Evolutionary conservation across 202 grass and related monocot species (phyloP).

Genomic region (Eragrostis tef): DNA sequence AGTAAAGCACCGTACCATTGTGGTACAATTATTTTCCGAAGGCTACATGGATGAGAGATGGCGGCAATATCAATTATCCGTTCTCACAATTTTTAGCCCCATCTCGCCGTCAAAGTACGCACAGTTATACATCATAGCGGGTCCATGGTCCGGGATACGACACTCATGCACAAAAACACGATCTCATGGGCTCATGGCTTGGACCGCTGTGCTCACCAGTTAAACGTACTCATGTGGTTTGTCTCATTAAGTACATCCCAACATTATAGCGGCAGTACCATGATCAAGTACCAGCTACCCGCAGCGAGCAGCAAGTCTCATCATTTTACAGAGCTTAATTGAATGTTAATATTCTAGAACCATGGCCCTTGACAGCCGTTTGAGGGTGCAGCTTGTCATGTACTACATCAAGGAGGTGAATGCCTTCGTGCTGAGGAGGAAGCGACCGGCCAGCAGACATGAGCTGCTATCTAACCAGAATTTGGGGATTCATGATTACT

Average conservation of each 20-base stretch:
- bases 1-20: neutral
- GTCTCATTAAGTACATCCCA: neutral
- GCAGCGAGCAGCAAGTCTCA: neutral
- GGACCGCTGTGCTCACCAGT: neutral
- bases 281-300: conserved; percentile 12
- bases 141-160: neutral
- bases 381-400: neutral
- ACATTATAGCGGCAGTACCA: neutral
- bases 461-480: neutral
- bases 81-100: neutral
- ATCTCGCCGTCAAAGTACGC: neutral
- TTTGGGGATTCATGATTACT: neutral
- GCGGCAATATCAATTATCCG: neutral
- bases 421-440: neutral
- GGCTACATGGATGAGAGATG: neutral
- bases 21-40: neutral
- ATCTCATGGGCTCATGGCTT: neutral
- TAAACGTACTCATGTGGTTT: neutral
- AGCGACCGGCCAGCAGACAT: neutral
- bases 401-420: neutral
- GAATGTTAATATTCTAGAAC: neutral
- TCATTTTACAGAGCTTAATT: neutral
- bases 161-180: neutral
- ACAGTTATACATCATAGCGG: neutral
- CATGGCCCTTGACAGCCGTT: neutral